A percentile compares a stretch with the other conserved stretches of the same genome.
Conservation (phyloP, 805 yeast genomes). For the Candida dajiaensis region DNA sequence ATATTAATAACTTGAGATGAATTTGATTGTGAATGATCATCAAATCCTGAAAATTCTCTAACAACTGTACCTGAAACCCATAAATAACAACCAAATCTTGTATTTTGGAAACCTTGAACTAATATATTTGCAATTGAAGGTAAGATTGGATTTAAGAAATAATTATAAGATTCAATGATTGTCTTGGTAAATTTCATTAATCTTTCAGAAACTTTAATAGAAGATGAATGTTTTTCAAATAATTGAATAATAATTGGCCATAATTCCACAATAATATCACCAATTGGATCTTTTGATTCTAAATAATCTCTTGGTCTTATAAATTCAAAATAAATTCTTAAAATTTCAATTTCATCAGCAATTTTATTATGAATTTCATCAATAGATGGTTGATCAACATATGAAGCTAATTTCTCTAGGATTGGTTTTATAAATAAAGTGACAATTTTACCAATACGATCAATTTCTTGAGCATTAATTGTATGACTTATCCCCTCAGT, state of each 20-base stretch:
- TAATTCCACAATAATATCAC: conserved; percentile 45
- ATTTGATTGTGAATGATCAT: conserved; percentile 34
- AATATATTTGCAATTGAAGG: conserved; percentile 60
- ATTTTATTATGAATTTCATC: conserved; percentile 39
- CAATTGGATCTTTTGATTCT: conserved; percentile 39
- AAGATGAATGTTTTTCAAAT: conserved; percentile 49
- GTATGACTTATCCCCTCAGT: conserved; percentile 89
- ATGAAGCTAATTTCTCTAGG: conserved; percentile 37
- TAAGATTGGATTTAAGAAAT: conserved; percentile 52
- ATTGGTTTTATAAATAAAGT: conserved; percentile 66
- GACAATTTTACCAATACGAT: conserved; percentile 46
- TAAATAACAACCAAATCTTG: conserved; percentile 73
- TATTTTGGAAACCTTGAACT: conserved; percentile 61
- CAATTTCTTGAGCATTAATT: conserved; percentile 52
- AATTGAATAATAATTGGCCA: conserved; percentile 54
- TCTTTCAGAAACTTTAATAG: conserved; percentile 67
- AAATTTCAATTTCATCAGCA: conserved; percentile 70
- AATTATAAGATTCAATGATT: conserved; percentile 56
- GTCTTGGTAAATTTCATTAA: conserved; percentile 61
- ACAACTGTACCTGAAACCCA: conserved; percentile 86
- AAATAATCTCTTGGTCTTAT: conserved; percentile 38
- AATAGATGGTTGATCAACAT: conserved; percentile 16
- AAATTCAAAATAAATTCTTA: conserved; percentile 53
- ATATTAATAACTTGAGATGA: conserved; percentile 27
- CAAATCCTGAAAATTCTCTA: conserved; percentile 54